A percentile compares a stretch with the other conserved stretches of the same genome.
Evolutionary conservation across 768 basidiomycete genomes (phyloP).

Genomic region (Tricholoma sp.): DNA sequence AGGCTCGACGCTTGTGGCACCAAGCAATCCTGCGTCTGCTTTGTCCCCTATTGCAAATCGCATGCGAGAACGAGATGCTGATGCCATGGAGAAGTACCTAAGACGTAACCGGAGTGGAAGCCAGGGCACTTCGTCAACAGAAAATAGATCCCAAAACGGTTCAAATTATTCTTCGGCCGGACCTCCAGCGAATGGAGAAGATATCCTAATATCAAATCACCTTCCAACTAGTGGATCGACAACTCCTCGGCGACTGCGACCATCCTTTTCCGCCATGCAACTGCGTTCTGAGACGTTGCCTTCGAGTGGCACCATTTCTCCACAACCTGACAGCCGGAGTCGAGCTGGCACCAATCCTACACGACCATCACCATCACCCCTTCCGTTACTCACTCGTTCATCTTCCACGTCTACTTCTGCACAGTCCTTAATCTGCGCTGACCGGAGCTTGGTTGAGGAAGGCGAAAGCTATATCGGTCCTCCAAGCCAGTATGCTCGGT

Average conservation of each 20-base stretch:
- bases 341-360: constrained; percentile 67
- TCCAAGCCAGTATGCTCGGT: constrained; percentile 63
- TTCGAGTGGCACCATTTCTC: constrained; percentile 22
- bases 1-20: constrained; percentile 30
- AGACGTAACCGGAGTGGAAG: constrained; percentile 80
- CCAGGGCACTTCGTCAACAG: constrained; percentile 66
- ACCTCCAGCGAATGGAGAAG: constrained; percentile 50
- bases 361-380: constrained; percentile 37
- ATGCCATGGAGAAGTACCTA: constrained; percentile 84
- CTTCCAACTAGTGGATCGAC: constrained; percentile 46
- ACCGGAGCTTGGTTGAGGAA: constrained; percentile 37
- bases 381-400: constrained; percentile 44
- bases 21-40: constrained; percentile 36
- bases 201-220: constrained; percentile 43
- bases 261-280: constrained; percentile 77
- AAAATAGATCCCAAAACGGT: constrained; percentile 61
- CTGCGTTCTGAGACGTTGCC: constrained; percentile 41
- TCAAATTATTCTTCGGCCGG: constrained; percentile 44
- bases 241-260: constrained; percentile 60
- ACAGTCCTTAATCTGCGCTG: constrained; percentile 30
- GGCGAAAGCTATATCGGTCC: constrained; percentile 56
- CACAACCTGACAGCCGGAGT: constrained; percentile 45
- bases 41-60: constrained; percentile 77
- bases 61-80: constrained; percentile 79
- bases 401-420: constrained; percentile 55